Evolutionary conservation across 1,139 yeast genomes (phyloP).

Genomic region (Geotrichum siamense): DNA sequence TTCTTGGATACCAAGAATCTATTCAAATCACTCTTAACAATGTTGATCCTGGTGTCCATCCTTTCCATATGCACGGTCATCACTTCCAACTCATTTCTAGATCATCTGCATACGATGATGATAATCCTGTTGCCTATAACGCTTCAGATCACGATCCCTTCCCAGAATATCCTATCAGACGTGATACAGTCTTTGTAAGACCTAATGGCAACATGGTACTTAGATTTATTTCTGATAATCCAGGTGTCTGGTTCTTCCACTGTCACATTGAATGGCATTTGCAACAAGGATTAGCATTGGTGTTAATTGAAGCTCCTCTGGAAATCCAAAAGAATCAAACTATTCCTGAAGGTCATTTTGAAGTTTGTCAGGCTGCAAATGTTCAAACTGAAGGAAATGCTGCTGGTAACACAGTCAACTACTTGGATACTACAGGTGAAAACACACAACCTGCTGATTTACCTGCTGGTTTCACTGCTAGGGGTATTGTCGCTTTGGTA

Average conservation of each 20-base stretch:
- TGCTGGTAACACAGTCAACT: conserved; percentile 63
- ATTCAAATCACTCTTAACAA: conserved; percentile 65
- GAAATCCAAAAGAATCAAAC: conserved; percentile 44
- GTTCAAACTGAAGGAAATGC: conserved; percentile 66
- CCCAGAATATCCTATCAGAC: conserved; percentile 57
- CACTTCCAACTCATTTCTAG: conserved; percentile 61
- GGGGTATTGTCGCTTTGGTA: conserved; percentile 81
- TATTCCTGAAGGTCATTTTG: conserved; percentile 52
- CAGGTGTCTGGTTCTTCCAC: conserved; percentile 92
- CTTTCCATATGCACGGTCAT: conserved; percentile 84
- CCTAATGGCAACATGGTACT: conserved; percentile 59
- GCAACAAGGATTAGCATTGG: conserved; percentile 74
- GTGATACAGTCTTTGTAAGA: conserved; percentile 59
- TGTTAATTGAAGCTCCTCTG: conserved; percentile 65
- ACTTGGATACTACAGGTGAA: conserved; percentile 63
- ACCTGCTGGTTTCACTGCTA: conserved; percentile 82
- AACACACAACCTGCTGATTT: conserved; percentile 55
- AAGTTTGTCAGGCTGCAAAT: conserved; percentile 50
- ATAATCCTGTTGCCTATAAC: conserved; percentile 43
- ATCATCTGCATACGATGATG: conserved; percentile 44
- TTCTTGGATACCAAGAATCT: conserved; percentile 56
- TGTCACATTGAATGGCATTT: conserved; percentile 95
- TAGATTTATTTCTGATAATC: conserved; percentile 73
- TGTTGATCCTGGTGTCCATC: conserved; percentile 70
- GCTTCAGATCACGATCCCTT: conserved; percentile 45